Evolutionary conservation across 306 rosid genomes (phyloP), one percentile per base, ranked within the genome.

Genomic region (Dryas drummondii): DNA sequence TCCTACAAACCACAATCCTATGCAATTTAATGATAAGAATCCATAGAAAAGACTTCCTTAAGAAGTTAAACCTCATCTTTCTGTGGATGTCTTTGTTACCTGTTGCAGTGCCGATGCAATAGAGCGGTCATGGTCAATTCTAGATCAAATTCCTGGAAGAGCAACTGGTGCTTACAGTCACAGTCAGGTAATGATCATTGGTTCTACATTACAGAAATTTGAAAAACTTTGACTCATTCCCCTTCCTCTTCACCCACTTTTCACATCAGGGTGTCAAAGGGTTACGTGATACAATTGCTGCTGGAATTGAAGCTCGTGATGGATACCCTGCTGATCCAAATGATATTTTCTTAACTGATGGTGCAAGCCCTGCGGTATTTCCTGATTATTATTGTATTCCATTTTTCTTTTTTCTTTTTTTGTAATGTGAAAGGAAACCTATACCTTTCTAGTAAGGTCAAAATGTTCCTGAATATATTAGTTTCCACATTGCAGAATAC

Each of bases 131-230:
- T 88, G 97, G 97, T 60, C 81, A 71, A 72, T 93, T 81, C 87
- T 93, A 64, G 93, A 91, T 73, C 93, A 85, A 84, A 93, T 93
- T 81, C 97, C 97, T 52, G 98, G 97, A 76, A 83, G 97, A 77
- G 97, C 97, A 71, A 88, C 96, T 46, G 97, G 98, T 65, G 98
- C 98, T 60, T 91, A 93, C 75, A 93, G 98, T 81, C 98, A 93
- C 78, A 93, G 97, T 81, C 96, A 89, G 93, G 98, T 89, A 76
- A 61, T 80, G 62, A 59, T 73, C 72, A 48, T 64, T 27, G 65
- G 67, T 49, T 69, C 62, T 32, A 56, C 62, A 55, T 3, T 44
- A 63, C 49, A 62, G 54, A 67, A 13, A 57, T 51, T 46, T 68
- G 42, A 78, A 71, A 66, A 52, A 37, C 9, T 16, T 40, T 8